Percentiles rank a stretch among this genome's conserved stretches.
phyloP scores from a whole-genome alignment of 345 rosid species.

The Eucalyptus globulus region DNA sequence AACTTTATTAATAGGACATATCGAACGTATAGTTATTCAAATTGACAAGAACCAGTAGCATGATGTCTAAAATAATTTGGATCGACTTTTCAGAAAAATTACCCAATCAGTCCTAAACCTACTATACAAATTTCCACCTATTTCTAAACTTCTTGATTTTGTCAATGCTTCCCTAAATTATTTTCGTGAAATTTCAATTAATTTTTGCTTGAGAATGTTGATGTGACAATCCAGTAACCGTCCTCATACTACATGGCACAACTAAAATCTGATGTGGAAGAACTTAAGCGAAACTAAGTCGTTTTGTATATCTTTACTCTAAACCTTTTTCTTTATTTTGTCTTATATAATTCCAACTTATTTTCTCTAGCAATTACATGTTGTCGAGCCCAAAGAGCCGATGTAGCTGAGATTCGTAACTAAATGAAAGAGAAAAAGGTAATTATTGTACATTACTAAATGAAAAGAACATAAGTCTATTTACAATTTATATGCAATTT shows the following conservation, averaged over 20 bases:
- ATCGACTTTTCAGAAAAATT: neutral
- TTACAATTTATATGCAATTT: too few species aligned
- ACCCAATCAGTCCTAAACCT: accelerated
- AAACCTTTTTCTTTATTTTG: neutral
- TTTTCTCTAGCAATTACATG: constrained; percentile 17
- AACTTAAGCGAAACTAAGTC: neutral
- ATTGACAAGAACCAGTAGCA: too few species aligned
- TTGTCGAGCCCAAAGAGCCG: constrained; percentile 20
- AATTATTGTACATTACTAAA: neutral
- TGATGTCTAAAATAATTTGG: neutral
- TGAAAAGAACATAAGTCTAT: too few species aligned
- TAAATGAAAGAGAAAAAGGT: neutral
- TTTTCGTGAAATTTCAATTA: too few species aligned
- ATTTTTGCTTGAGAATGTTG: neutral
- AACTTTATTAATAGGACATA: neutral
- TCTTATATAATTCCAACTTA: neutral
- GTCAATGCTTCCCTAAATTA: neutral
- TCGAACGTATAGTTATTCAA: neutral
- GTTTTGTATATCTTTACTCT: neutral
- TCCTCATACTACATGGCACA: accelerated
- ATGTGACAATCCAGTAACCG: neutral
- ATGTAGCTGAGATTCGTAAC: neutral
- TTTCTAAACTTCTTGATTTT: too few species aligned
- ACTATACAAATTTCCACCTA: neutral
- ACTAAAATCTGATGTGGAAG: accelerated